Evolutionary conservation across 1,139 yeast genomes (phyloP).

Genomic region (Yamadazyma buinensis): DNA sequence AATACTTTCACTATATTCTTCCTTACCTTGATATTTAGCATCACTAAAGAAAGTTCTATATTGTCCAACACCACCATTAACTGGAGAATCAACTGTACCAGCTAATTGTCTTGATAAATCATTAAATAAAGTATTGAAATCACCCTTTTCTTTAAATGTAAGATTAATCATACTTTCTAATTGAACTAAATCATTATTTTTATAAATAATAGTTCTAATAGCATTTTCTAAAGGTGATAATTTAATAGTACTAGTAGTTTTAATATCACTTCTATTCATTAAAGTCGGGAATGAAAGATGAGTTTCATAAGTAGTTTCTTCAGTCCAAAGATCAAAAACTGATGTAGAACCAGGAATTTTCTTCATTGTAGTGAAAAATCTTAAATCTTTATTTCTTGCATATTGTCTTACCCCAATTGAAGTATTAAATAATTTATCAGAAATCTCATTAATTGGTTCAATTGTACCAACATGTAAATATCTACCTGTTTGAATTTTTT

Average conservation of each 20-base stretch:
- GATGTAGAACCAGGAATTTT: slow-evolving; percentile 74
- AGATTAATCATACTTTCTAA: slow-evolving; percentile 61
- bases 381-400: slow-evolving; percentile 68
- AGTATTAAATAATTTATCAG: slow-evolving; percentile 43
- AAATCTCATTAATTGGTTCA: slow-evolving; percentile 59
- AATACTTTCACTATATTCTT: slow-evolving; percentile 44
- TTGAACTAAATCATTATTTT: slow-evolving; percentile 69
- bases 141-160: slow-evolving; percentile 53
- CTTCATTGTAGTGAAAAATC: slow-evolving; percentile 64
- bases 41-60: slow-evolving; percentile 66
- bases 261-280: slow-evolving; percentile 80
- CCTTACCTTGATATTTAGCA: slow-evolving; percentile 32
- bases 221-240: slow-evolving; percentile 89
- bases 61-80: slow-evolving; percentile 88
- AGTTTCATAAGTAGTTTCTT: slow-evolving; percentile 78
- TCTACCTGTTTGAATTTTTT: slow-evolving; percentile 63
- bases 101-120: slow-evolving; percentile 75
- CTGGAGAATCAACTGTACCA: slow-evolving; percentile 91
- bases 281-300: slow-evolving; percentile 79
- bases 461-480: slow-evolving; percentile 71
- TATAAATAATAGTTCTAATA: slow-evolving; percentile 58
- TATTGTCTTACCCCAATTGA: slow-evolving; percentile 64
- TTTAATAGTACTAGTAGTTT: slow-evolving; percentile 45
- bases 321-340: slow-evolving; percentile 82
- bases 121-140: slow-evolving; percentile 48